Base-by-base conservation (phyloP, 2,329 filamentous ascomycete species). In the Colletotrichum camelliae region DNA sequence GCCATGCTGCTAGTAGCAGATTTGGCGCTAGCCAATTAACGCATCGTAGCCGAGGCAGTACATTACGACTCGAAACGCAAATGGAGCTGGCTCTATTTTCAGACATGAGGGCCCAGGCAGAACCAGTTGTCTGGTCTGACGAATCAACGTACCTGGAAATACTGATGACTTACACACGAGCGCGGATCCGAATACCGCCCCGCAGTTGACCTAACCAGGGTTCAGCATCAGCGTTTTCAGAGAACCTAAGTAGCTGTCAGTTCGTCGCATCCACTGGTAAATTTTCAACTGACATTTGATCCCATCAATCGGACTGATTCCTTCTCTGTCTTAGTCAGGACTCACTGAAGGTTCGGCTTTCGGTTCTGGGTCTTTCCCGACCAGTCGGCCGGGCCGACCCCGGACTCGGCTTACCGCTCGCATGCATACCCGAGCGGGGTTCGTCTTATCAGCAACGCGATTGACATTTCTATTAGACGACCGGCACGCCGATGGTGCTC, bases 351-450 rank as follows among this genome's bases (percentile, higher is more conserved):
- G 43, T 13, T 27, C 48, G 31, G 65, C 39, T 67, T 48, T 69
- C 67, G 67, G 67, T 24, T 69, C 31, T 61, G 67, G 4, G 21
- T n/a, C 33, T 72, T 67, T 58, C 39, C 73, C 73, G 73, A 73
- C 13, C 48, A 27, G 8, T 15, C 9, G 21, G 39, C 39, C 12
- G 37, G 31, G 12, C 55, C 57, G 55, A 29, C 29, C 18, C 21
- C 33, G 66, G 58, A 64, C 27, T 58, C 69, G 64, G 61, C 31
- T 64, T 75, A 61, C 62, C 69, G 72, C 21, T 16, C 24, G 5
- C 27, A 58, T 52, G 55, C 55, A 71, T 72, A 67, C 29, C 72
- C 68, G 73, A 75, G 73, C 64, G 73, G 73, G 73, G 70, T 71
- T 66, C 9, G 16, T 37, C 69, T 66, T 61, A 55, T 61, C 60